Evolutionary conservation across 345 rosid species (phyloP).

Genomic region (Noccaea caerulescens): DNA sequence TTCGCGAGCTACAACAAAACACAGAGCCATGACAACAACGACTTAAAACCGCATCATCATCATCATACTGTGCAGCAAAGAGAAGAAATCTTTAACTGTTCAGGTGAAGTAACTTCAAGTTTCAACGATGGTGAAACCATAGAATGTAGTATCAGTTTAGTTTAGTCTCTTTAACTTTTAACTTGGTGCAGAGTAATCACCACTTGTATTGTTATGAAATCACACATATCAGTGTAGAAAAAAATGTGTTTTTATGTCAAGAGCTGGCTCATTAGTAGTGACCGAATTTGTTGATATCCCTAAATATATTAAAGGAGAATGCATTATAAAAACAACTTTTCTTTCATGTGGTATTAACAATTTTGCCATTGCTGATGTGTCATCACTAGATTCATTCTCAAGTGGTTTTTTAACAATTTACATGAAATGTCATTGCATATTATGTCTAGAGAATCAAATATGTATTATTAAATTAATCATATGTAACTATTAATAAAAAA

Average conservation of each 20-base stretch:
- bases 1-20: slow-evolving; percentile 52
- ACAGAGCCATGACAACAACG: not conserved
- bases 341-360: no score
- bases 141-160: slow-evolving; percentile 41
- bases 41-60: slow-evolving; percentile 27
- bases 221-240: slow-evolving; percentile 16
- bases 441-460: no score
- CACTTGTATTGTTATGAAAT: slow-evolving; percentile 14
- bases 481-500: no score
- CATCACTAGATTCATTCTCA: no score
- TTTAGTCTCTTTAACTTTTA: slow-evolving; percentile 5
- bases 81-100: slow-evolving; percentile 23
- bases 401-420: no score
- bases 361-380: no score
- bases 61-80: slow-evolving; percentile 15
- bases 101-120: slow-evolving; percentile 33
- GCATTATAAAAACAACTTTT: no score
- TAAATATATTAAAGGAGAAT: no score
- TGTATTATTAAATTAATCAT: no score
- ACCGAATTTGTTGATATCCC: slow-evolving; percentile 14
- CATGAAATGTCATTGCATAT: no score
- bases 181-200: slow-evolving; percentile 15
- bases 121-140: slow-evolving; percentile 31
- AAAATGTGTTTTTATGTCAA: slow-evolving; percentile 13
- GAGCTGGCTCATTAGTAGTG: slow-evolving; percentile 18